A percentile compares a stretch with the other conserved stretches of the same genome.
Conservation (phyloP, 805 yeast species). For the Yarrowia hollandica region DNA sequence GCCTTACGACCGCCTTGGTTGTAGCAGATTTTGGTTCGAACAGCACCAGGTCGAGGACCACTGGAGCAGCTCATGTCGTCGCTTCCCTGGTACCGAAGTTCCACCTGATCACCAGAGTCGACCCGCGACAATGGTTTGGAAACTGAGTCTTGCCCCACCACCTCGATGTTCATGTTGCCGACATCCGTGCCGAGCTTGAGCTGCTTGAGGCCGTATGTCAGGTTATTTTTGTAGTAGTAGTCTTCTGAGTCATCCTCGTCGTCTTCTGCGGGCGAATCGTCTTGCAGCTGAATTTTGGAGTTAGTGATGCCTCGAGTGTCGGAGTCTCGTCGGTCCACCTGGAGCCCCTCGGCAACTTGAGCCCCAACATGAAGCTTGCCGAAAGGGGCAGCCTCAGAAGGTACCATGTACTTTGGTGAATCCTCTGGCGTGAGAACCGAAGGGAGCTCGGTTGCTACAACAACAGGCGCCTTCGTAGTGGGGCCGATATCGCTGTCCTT, state of each 20-base stretch:
- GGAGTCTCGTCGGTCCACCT: conserved; percentile 15
- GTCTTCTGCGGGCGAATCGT: conserved; percentile 20
- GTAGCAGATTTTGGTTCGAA: conserved; percentile 53
- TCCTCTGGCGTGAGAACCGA: conserved; percentile 21
- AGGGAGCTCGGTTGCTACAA: conserved; percentile 1
- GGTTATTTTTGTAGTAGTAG: conserved; percentile 27
- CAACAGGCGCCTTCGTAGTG: not conserved
- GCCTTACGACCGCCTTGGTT: conserved; percentile 89
- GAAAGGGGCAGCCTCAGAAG: conserved; percentile 10
- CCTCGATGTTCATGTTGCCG: conserved; percentile 17
- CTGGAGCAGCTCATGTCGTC: conserved; percentile 5
- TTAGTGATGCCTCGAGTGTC: not conserved
- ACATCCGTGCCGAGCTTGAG: conserved; percentile 23
- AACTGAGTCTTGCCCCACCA: conserved; percentile 10
- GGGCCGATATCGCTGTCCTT: not conserved
- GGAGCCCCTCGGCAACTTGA: conserved; percentile 13
- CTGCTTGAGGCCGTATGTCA: conserved; percentile 24
- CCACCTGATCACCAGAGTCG: conserved; percentile 39
- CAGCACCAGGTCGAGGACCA: not conserved
- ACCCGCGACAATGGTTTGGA: conserved; percentile 34
- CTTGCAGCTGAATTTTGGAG: conserved; percentile 21
- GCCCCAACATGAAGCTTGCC: conserved; percentile 23
- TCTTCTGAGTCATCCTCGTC: conserved; percentile 26
- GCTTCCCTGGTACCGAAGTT: conserved; percentile 30
- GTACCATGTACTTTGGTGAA: conserved; percentile 22